A percentile compares a stretch with the other conserved stretches of the same genome.
These are phyloP conservation scores for Colletotrichum sp. DNA, from an alignment of 2,329 filamentous ascomycete genomes.

Conservation along the genomic window DNA sequence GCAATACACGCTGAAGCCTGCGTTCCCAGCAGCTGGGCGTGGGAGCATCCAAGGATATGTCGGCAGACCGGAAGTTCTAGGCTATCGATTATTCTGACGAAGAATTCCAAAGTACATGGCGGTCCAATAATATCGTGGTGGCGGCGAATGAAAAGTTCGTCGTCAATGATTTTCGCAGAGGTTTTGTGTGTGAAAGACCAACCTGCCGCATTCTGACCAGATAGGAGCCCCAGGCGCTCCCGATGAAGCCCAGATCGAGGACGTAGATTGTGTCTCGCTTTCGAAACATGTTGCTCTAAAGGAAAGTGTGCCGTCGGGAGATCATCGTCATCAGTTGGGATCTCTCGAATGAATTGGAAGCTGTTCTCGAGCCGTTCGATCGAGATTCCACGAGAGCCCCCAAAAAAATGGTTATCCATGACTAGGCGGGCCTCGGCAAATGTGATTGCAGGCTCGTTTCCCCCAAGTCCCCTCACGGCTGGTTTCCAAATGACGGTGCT, in stretches of 20 bases:
- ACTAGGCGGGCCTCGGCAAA: not conserved
- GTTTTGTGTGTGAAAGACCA: not conserved
- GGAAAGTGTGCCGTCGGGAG: not conserved
- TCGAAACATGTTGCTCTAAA: not conserved
- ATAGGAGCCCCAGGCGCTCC: not conserved
- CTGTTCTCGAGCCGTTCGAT: not conserved
- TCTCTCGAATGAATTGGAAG: not conserved
- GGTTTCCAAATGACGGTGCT: not conserved
- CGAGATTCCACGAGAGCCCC: not conserved
- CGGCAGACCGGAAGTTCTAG: not conserved
- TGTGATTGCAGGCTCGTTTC: not conserved
- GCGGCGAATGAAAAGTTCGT: not conserved
- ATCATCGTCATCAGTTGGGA: not conserved
- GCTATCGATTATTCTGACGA: not conserved
- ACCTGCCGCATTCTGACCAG: not conserved
- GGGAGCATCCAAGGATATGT: not conserved
- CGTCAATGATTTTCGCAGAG: not conserved
- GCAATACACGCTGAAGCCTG: too few species aligned
- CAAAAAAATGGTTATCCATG: not conserved
- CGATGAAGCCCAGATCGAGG: not conserved
- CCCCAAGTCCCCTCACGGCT: not conserved
- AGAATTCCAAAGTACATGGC: not conserved
- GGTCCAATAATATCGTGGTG: not conserved
- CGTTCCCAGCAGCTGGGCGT: accelerated
- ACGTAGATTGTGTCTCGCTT: not conserved